Percentiles rank a stretch among this genome's conserved stretches.
These are phyloP conservation scores for Ramalina intermedia DNA, from an alignment of 495 filamentous ascomycete species.

Conservation along the genomic window DNA sequence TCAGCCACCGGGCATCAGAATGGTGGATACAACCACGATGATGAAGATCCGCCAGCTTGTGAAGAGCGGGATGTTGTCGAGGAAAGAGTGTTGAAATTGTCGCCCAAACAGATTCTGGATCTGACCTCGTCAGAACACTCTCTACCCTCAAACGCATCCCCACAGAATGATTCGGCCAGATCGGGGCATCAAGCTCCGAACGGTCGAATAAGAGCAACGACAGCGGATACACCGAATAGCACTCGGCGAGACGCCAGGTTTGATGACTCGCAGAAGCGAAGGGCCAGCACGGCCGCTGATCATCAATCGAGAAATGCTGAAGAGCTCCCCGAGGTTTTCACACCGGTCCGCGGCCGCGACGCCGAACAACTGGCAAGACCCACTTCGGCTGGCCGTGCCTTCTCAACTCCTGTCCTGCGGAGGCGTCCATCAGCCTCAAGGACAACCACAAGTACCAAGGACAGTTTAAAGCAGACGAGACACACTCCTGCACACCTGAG, in stretches of 20 bases:
- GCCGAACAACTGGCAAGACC: constrained; percentile 13
- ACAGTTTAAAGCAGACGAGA: constrained; percentile 8
- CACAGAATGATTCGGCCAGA: constrained; percentile 12
- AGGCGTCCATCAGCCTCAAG: constrained; percentile 22
- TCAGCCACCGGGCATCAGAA: not conserved
- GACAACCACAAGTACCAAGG: not conserved
- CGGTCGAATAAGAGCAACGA: not conserved
- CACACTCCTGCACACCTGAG: constrained; percentile 20
- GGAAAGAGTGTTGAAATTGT: constrained; percentile 35
- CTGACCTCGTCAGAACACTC: constrained; percentile 41
- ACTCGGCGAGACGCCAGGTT: not conserved
- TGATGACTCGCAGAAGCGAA: not conserved
- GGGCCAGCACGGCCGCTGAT: not conserved
- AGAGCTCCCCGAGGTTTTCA: not conserved
- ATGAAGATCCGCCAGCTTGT: not conserved
- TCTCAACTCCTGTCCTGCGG: constrained; percentile 24
- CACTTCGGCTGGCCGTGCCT: constrained; percentile 14
- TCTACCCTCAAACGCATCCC: constrained; percentile 26
- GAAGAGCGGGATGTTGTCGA: constrained; percentile 7
- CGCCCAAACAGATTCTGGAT: constrained; percentile 38
- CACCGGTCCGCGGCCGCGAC: not conserved
- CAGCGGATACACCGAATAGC: constrained; percentile 4
- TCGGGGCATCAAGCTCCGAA: constrained; percentile 10
- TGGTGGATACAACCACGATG: not conserved
- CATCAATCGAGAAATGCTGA: not conserved